phyloP scores from a whole-genome alignment of 164 flowering plant species.

The Stephania japonica region DNA sequence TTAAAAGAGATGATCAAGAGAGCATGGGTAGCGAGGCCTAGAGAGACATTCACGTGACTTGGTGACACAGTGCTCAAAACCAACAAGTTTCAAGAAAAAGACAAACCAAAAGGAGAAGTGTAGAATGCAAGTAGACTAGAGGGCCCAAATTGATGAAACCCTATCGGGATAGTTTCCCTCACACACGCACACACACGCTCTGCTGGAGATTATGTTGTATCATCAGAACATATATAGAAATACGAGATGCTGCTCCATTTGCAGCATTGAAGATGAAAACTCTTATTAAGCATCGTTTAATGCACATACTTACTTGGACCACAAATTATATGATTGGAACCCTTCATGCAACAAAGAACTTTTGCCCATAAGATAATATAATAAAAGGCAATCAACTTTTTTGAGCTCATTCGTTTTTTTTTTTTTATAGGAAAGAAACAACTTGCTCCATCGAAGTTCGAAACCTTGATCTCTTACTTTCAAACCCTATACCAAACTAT shows the following conservation, averaged over 20 bases:
- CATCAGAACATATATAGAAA: background rate
- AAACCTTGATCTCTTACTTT: no score
- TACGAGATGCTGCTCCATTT: background rate
- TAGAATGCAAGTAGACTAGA: constrained; percentile 40
- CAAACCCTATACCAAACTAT: no score
- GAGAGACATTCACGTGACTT: constrained; percentile 49
- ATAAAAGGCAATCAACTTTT: no score
- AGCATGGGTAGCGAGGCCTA: constrained; percentile 1
- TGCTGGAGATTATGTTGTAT: background rate
- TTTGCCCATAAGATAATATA: background rate
- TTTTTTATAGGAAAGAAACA: no score
- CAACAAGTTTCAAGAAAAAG: constrained; percentile 21
- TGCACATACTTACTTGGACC: background rate
- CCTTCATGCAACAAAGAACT: background rate
- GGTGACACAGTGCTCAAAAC: constrained; percentile 14
- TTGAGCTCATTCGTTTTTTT: no score
- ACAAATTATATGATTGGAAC: background rate
- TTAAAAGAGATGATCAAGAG: constrained; percentile 5
- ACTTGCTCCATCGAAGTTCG: no score
- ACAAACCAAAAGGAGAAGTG: constrained; percentile 32
- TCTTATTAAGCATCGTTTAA: background rate
- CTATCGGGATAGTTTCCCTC: constrained; percentile 22
- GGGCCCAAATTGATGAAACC: constrained; percentile 37
- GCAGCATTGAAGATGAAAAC: background rate
- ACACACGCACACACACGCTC: background rate